Conservation (phyloP, 495 filamentous ascomycete genomes). For the Chaetomium tenue region DNA sequence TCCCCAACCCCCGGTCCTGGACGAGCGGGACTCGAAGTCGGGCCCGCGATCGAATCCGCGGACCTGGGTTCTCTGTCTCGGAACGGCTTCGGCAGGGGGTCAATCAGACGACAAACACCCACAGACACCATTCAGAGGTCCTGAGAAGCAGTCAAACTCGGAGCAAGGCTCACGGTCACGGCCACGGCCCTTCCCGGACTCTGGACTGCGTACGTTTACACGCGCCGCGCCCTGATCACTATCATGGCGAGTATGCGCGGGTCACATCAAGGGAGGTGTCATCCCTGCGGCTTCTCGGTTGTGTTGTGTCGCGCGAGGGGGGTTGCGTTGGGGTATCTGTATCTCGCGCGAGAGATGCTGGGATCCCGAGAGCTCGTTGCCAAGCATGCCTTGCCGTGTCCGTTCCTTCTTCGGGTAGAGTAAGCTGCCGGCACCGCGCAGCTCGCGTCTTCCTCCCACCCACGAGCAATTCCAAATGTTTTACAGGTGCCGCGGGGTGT, state of each 20-base stretch:
- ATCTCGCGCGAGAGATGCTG: neutral
- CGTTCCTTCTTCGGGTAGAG: neutral
- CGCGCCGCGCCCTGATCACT: neutral
- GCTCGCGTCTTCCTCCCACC: neutral
- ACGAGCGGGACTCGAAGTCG: neutral
- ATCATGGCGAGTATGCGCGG: neutral
- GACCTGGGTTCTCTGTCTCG: constrained; percentile 3
- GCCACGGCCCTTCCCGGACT: constrained; percentile 8
- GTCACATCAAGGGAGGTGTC: neutral
- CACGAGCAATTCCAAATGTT: neutral
- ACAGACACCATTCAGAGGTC: neutral
- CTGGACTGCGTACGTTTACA: neutral
- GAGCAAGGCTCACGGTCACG: neutral
- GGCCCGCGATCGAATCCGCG: neutral
- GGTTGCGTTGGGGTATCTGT: neutral
- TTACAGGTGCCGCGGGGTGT: neutral
- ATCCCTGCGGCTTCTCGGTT: neutral
- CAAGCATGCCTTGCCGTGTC: neutral
- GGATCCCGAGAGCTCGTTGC: neutral
- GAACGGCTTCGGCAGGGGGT: constrained; percentile 13
- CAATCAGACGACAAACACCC: constrained; percentile 21
- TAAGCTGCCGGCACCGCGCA: neutral
- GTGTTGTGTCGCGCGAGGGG: neutral
- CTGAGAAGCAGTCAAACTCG: neutral
- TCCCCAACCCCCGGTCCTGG: neutral